A percentile compares a stretch with the other conserved stretches of the same genome.
phyloP scores from a whole-genome alignment of 805 yeast species.

The Torulaspora delbrueckii region DNA sequence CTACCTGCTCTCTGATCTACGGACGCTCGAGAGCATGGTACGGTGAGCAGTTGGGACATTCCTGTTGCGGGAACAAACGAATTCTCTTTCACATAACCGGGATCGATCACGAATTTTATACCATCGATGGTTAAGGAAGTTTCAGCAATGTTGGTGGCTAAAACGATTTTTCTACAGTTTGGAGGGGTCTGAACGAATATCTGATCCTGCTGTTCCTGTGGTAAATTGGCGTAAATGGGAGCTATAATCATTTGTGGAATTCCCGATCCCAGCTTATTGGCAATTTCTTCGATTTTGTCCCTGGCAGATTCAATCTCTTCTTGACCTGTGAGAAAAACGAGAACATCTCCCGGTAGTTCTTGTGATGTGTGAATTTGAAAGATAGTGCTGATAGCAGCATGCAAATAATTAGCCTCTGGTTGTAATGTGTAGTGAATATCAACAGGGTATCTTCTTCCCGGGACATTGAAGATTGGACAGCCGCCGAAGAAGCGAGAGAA shows the following conservation, averaged over 20 bases:
- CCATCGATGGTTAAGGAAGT: constrained; percentile 96
- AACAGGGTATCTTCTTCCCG: constrained; percentile 92
- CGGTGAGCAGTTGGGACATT: constrained; percentile 79
- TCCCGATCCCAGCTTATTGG: constrained; percentile 53
- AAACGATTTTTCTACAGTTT: constrained; percentile 73
- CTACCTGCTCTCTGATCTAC: constrained; percentile 97
- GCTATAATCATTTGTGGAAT: constrained; percentile 64
- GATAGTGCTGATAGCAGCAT: constrained; percentile 83
- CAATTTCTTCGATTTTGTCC: constrained; percentile 63
- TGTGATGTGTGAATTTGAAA: constrained; percentile 72
- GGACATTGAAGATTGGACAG: constrained; percentile 84
- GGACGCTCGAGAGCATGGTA: constrained; percentile 90
- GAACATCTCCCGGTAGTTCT: constrained; percentile 69
- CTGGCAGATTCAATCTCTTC: constrained; percentile 88
- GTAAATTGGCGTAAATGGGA: constrained; percentile 88
- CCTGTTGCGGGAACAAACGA: constrained; percentile 83
- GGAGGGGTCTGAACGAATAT: constrained; percentile 87
- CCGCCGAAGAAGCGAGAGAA: constrained; percentile 75
- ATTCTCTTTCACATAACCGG: constrained; percentile 91
- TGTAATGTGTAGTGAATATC: constrained; percentile 75
- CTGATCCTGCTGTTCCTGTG: constrained; percentile 71
- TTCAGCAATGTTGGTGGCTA: constrained; percentile 96
- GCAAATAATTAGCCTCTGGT: constrained; percentile 87
- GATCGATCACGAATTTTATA: constrained; percentile 87
- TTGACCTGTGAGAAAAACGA: constrained; percentile 92